Evolutionary conservation across 2,329 filamentous ascomycete species (phyloP), one percentile per base, ranked within the genome.

Genomic region (Paraconiothyrium brasiliense): DNA sequence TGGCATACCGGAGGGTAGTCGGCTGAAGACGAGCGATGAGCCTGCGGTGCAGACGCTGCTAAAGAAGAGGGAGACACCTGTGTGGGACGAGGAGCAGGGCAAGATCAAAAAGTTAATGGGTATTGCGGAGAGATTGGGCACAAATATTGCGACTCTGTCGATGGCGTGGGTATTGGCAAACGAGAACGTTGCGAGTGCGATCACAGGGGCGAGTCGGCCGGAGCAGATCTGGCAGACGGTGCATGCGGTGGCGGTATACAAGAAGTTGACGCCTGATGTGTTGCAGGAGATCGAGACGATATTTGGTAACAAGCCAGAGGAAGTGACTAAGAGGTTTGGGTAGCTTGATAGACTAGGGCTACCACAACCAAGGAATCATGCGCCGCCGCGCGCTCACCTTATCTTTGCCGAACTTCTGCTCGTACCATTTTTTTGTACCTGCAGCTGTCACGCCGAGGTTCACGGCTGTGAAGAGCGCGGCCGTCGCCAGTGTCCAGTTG

Each of bases 391-490:
- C 58, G 57, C 64, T 66, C 62, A 76, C 71, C 63, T 72, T 76
- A 16, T 71, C 69, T 39, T 52, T 59, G 20, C 76, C 76, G 58
- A 78, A 78, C 35, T 71, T 74, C 14, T 70, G 63, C 22, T 65
- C 50, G 54, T 78, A 78, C 76, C 75, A 98, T 68, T 84, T 81
- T 75, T 88, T 91, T 10, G 92, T 97, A 24, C 87, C 90, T 44
- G 85, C 80, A 4, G 95, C 94, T 7, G 94, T 97, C 24, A 93
- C 86, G 14, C 90, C 92, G 30, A 98, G 85, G 77, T 97, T 97
- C 55, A 89, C 85, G 7, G 82, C 83, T 34, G 96, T 92, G 75
- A 98, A 97, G 4, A 88, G 70, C 44, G 92, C 72, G 6, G 87
- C 92, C 59, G 87, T 87, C 39, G 91, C 72, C 47, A 97, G 77